Evolutionary conservation across 176 grass and related monocot genomes (phyloP).

Genomic region (Aegilops tauschii): DNA sequence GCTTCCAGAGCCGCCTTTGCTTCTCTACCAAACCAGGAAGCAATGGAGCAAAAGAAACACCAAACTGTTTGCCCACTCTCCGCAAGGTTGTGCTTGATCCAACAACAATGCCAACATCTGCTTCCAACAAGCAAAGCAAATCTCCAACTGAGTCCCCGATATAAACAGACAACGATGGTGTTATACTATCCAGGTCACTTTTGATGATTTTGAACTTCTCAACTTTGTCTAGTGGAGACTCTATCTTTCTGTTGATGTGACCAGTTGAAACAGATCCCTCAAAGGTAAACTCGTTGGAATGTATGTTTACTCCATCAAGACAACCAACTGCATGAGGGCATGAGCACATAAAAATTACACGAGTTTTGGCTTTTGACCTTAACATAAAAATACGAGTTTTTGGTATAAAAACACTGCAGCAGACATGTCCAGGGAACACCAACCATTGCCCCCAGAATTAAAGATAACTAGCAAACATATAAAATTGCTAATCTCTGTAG

Average conservation of each 20-base stretch:
- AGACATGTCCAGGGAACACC: not conserved
- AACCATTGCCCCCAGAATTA: not conserved
- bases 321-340: constrained; percentile 67
- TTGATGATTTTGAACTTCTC: constrained; percentile 70
- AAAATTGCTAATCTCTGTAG: not conserved
- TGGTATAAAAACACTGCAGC: not conserved
- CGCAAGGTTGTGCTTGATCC: constrained; percentile 81
- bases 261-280: constrained; percentile 86
- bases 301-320: constrained; percentile 74
- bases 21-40: constrained; percentile 69
- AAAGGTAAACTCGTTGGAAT: constrained; percentile 90
- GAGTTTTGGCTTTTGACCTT: not conserved
- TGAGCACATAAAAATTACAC: not conserved
- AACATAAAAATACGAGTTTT: not conserved
- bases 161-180: constrained; percentile 55
- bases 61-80: constrained; percentile 81
- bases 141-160: constrained; percentile 93
- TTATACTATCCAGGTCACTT: constrained; percentile 11
- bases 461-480: not conserved
- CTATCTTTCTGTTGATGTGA: constrained; percentile 70
- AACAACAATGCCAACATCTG: constrained; percentile 91
- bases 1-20: constrained; percentile 49
- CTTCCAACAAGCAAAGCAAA: constrained; percentile 91
- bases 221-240: constrained; percentile 80
- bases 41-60: constrained; percentile 75